A percentile compares a stretch with the other conserved stretches of the same genome.
These are phyloP conservation scores for Eucommia ulmoides DNA, from an alignment of 257 asterid genomes.

Conservation along the genomic window DNA sequence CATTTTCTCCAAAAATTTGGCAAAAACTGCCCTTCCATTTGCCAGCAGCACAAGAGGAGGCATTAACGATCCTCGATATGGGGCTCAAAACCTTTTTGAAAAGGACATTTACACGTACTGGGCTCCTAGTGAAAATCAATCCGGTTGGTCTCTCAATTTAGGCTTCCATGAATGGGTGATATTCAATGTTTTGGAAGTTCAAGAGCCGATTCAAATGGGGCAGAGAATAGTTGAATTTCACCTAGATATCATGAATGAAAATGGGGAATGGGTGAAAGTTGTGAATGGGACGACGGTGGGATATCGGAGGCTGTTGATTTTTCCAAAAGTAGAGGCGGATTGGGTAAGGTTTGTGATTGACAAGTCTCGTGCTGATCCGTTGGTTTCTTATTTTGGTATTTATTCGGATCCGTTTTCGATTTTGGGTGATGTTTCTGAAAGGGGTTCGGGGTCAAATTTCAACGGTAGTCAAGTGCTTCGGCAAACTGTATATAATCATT, in stretches of 20 bases:
- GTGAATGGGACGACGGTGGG: slow-evolving; percentile 77
- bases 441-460: slow-evolving; percentile 8
- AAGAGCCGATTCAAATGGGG: slow-evolving; percentile 98
- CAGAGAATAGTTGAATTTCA: slow-evolving; percentile 61
- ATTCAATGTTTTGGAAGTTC: slow-evolving; percentile 67
- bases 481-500: slow-evolving; percentile 13
- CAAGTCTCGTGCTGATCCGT: slow-evolving; percentile 44
- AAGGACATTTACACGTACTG: slow-evolving; percentile 62
- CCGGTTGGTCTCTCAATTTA: slow-evolving; percentile 36
- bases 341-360: slow-evolving; percentile 47
- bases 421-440: slow-evolving; percentile 11
- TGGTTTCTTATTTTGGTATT: slow-evolving; percentile 57
- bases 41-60: slow-evolving; percentile 71
- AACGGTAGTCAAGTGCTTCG: slow-evolving; percentile 22
- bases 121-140: slow-evolving; percentile 47
- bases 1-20: slow-evolving; percentile 57
- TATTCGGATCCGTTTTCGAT: slow-evolving; percentile 52
- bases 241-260: slow-evolving; percentile 33
- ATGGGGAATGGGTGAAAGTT: slow-evolving; percentile 45
- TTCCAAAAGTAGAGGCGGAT: slow-evolving; percentile 30
- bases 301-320: slow-evolving; percentile 56
- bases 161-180: slow-evolving; percentile 28
- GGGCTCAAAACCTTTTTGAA: slow-evolving; percentile 40
- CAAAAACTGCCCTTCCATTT: slow-evolving; percentile 35
- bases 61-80: slow-evolving; percentile 18